Evolutionary conservation across 2,329 filamentous ascomycete genomes (phyloP), one percentile per base, ranked within the genome.

Genomic region (Sporothrix sp.): DNA sequence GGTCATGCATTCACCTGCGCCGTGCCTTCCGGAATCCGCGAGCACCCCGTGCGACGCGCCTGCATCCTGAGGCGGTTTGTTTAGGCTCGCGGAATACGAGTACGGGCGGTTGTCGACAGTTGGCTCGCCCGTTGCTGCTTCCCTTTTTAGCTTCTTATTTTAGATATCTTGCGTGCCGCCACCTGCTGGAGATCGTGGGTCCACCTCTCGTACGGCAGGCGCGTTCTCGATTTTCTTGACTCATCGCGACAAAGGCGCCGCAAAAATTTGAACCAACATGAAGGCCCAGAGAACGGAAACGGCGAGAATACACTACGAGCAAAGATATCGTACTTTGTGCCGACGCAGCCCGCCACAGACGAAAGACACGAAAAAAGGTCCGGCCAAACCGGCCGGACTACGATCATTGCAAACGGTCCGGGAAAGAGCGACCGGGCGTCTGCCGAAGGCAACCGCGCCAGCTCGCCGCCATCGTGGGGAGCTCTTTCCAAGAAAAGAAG

Each of bases 191-290:
- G 33, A 30, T 38, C 23, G 21, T 37, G 44, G 32, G 44, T 47
- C 44, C 33, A 20, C 16, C 32, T 6, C 18, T 27, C 13, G 20
- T 18, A 32, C 21, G 13, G 27, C 14, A 44, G 42, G 42, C 42
- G 28, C 28, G 11, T 23, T 44, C 42, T 23, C 20, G 30, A 7
- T 45, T 45, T 35, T 30, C 30, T 45, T 45, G 42, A 45, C 42
- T 45, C 42, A 45, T 35, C 42, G 20, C 21, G 42, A 45, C 27
- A 32, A 16, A n/a, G n/a, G n/a, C n/a, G n/a, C n/a, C n/a, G n/a
- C n/a, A n/a, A n/a, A n/a, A n/a, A n/a, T n/a, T n/a, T n/a, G n/a
- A n/a, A n/a, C n/a, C n/a, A n/a, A n/a, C n/a, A n/a, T n/a, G n/a
- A n/a, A n/a, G n/a, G n/a, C n/a, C n/a, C 18, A 32, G 18, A 32